A percentile compares a stretch with the other conserved stretches of the same genome.
These are phyloP conservation scores for Trypanosoma brucei DNA, from an alignment of 208 protist species.

Conservation along the genomic window DNA sequence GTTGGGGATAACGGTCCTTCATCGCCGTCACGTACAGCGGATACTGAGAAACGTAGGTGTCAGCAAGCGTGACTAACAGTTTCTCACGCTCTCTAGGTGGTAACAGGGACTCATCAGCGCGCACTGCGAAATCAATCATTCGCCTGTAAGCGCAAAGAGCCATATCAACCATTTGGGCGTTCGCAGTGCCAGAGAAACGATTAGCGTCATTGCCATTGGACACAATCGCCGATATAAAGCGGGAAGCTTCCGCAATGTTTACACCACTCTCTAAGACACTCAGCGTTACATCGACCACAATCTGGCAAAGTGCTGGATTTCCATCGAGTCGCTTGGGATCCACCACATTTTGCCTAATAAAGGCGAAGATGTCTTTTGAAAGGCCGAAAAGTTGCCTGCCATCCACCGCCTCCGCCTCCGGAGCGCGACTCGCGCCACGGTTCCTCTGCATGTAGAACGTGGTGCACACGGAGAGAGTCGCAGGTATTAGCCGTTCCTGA, in stretches of 20 bases:
- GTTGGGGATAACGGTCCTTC: slow-evolving; percentile 23
- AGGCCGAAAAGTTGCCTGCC: slow-evolving; percentile 60
- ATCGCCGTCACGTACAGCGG: slow-evolving; percentile 34
- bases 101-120: slow-evolving; percentile 23
- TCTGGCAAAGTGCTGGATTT: slow-evolving; percentile 24
- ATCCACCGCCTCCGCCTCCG: slow-evolving; percentile 49
- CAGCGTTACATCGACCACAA: slow-evolving; percentile 33
- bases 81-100: slow-evolving; percentile 29
- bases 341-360: slow-evolving; percentile 42
- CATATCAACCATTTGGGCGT: slow-evolving; percentile 28
- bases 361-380: slow-evolving; percentile 57
- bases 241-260: slow-evolving; percentile 29
- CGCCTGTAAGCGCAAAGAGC: slow-evolving; percentile 30
- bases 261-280: slow-evolving; percentile 37
- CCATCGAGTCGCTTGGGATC: slow-evolving; percentile 34
- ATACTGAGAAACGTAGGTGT: slow-evolving; percentile 43
- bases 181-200: slow-evolving; percentile 7
- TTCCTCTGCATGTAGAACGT: slow-evolving; percentile 31
- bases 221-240: slow-evolving; percentile 35
- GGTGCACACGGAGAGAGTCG: slow-evolving; percentile 29
- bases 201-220: slow-evolving; percentile 20
- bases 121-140: slow-evolving; percentile 36
- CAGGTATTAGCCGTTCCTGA: slow-evolving; percentile 32
- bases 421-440: slow-evolving; percentile 12
- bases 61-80: slow-evolving; percentile 30